Conservation (phyloP, 2,329 filamentous ascomycete genomes). For the Aspergillus texensis region DNA sequence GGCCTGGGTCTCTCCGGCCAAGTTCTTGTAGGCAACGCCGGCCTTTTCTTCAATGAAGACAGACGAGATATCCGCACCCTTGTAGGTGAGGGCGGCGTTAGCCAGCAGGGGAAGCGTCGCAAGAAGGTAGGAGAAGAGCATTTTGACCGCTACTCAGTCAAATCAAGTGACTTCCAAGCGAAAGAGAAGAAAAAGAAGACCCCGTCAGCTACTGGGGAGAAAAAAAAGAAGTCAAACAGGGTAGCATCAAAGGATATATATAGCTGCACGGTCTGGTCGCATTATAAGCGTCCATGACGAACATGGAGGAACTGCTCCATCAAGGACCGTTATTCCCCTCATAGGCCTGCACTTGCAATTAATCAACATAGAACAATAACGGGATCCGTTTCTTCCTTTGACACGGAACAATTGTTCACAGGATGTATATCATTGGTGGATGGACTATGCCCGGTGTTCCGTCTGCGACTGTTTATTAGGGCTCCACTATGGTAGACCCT, state of each 20-base stretch:
- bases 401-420: not conserved
- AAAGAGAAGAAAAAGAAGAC: not conserved
- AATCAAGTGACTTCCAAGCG: not conserved
- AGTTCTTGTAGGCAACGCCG: conserved; percentile 63
- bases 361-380: conserved; percentile 9
- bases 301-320: not conserved
- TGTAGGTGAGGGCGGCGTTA: conserved; percentile 59
- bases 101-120: conserved; percentile 19
- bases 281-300: not conserved
- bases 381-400: not conserved
- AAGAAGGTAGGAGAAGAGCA: conserved; percentile 19
- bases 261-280: not conserved
- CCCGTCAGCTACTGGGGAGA: not conserved
- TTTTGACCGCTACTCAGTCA: conserved; percentile 8
- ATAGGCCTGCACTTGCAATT: not conserved
- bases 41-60: conserved; percentile 63
- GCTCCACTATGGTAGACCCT: not conserved
- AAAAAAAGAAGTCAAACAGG: not conserved
- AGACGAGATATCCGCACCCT: conserved; percentile 72
- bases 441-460: conserved; percentile 4
- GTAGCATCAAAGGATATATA: not conserved
- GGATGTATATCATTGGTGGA: conserved; percentile 22
- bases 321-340: not conserved
- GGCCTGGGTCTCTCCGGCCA: conserved; percentile 54
- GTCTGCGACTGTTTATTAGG: not conserved